Conservation (phyloP, 768 basidiomycete species). For the Pulveroboletus sp. region DNA sequence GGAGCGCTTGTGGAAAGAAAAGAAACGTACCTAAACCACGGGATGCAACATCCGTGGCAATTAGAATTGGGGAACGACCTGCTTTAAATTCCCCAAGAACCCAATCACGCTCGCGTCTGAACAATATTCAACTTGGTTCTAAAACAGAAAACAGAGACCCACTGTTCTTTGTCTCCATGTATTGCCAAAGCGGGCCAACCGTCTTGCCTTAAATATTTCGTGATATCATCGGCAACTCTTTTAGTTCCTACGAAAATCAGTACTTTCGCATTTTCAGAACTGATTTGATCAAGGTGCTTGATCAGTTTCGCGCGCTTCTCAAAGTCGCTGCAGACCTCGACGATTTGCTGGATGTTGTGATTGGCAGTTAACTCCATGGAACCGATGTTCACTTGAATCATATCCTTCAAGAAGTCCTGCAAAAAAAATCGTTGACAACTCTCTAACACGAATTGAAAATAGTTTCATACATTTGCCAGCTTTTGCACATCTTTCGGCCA, state of each 20-base stretch:
- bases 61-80: conserved; percentile 94
- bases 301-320: conserved; percentile 96
- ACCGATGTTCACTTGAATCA: conserved; percentile 98
- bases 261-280: conserved; percentile 95
- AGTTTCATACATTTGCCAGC: conserved; percentile 70
- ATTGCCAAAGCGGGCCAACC: conserved; percentile 99
- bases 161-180: conserved; percentile 99
- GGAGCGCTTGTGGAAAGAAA: conserved; percentile 36
- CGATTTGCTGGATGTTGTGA: conserved; percentile 94
- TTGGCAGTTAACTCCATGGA: conserved; percentile 98
- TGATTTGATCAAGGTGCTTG: conserved; percentile 96
- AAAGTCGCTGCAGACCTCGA: conserved; percentile 96
- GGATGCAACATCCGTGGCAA: conserved; percentile 98
- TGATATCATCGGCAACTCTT: conserved; percentile 96
- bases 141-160: conserved; percentile 31
- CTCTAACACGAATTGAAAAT: neutral
- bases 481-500: conserved; percentile 99
- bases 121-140: neutral
- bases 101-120: conserved; percentile 97
- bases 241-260: conserved; percentile 98
- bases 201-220: conserved; percentile 95
- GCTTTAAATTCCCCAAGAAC: conserved; percentile 98
- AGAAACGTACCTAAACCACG: conserved; percentile 96
- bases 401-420: conserved; percentile 93
- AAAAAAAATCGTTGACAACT: conserved; percentile 2